Evolutionary conservation across 176 grass and related monocot genomes (phyloP).

Genomic region (Elaeis guineensis): DNA sequence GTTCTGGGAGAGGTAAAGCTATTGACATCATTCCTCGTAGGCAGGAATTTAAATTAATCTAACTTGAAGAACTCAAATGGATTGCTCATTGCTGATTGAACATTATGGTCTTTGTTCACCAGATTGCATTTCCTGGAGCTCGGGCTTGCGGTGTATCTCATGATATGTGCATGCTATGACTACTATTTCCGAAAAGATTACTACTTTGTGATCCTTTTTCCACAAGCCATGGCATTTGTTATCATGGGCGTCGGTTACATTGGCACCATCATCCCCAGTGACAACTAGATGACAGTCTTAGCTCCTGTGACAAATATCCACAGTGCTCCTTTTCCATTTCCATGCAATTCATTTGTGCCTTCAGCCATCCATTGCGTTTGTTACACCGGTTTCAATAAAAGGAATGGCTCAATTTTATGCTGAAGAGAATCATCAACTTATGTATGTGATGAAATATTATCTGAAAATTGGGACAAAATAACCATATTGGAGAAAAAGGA

Average conservation of each 20-base stretch:
- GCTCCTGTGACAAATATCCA: background rate
- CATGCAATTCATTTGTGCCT: no score
- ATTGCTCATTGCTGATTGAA: background rate
- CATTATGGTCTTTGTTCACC: constrained; percentile 10
- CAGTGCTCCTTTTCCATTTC: no score
- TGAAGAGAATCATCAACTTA: no score
- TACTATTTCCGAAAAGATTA: constrained; percentile 14
- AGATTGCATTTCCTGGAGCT: constrained; percentile 37
- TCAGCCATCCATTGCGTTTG: no score
- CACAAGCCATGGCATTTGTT: constrained; percentile 32
- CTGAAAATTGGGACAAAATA: no score
- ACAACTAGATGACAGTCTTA: constrained; percentile 19
- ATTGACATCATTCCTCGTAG: no score
- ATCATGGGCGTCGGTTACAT: constrained; percentile 41
- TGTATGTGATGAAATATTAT: no score
- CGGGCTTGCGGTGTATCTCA: constrained; percentile 21
- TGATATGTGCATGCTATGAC: constrained; percentile 31
- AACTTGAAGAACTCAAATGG: no score
- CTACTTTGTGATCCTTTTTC: constrained; percentile 29
- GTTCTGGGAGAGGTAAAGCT: constrained; percentile 21
- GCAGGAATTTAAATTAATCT: no score
- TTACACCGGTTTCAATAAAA: no score
- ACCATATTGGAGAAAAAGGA: no score
- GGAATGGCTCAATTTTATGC: no score
- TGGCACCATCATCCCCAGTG: constrained; percentile 33